phyloP scores from a whole-genome alignment of 1,284 basidiomycete species.

The Peniophora sp. region DNA sequence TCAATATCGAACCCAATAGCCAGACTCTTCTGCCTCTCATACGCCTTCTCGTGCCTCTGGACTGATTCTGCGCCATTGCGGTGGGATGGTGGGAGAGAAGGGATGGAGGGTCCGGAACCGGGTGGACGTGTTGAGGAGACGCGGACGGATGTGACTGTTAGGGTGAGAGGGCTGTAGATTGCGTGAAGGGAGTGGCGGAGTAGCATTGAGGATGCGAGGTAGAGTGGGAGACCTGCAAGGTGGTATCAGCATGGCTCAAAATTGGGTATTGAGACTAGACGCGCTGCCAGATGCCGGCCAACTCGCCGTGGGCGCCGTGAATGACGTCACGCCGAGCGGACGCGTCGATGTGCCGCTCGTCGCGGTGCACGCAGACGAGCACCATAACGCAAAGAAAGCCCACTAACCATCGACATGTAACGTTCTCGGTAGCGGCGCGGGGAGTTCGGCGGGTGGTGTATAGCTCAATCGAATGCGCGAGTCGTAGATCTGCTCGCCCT shows the following conservation, averaged over 20 bases:
- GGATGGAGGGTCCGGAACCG: too few species aligned
- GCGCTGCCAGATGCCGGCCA: too few species aligned
- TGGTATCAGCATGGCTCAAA: neutral
- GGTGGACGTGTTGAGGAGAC: conserved; percentile 8
- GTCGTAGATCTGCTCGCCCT: conserved; percentile 20
- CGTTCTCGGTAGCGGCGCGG: conserved; percentile 59
- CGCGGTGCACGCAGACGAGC: too few species aligned
- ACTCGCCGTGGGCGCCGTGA: neutral
- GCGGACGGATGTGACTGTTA: conserved; percentile 38
- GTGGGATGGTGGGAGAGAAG: neutral
- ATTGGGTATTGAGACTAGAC: neutral
- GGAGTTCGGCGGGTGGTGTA: conserved; percentile 56
- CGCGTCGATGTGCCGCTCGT: neutral
- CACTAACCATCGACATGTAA: conserved; percentile 61
- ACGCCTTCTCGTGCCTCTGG: conserved; percentile 6
- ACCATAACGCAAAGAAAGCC: neutral
- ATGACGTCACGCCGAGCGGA: neutral
- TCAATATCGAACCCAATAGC: conserved; percentile 44
- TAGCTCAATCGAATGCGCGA: conserved; percentile 32
- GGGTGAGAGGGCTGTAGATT: conserved; percentile 55
- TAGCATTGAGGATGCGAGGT: conserved; percentile 61
- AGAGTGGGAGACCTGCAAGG: conserved; percentile 52
- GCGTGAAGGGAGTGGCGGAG: conserved; percentile 68
- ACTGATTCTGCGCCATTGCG: conserved; percentile 4
- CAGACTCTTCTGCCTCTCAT: conserved; percentile 40